phyloP scores from a whole-genome alignment of 2,329 filamentous ascomycete genomes.

The Aureobasidium leucospermi region DNA sequence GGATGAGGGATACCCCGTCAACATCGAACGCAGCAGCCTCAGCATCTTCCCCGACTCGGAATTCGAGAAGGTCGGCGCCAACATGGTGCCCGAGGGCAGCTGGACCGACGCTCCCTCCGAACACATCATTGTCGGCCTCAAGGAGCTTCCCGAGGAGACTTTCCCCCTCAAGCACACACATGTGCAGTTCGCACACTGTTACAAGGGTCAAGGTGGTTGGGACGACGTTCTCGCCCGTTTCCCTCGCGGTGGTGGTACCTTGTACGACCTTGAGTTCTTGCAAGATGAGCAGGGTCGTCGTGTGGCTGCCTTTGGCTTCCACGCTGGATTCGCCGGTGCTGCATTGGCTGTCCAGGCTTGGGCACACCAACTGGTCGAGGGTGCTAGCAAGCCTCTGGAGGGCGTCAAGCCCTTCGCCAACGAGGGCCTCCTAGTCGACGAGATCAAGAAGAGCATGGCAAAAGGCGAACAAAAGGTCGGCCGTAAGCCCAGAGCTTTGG shows the following conservation, averaged over 20 bases:
- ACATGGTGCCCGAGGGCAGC: conserved; percentile 32
- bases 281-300: conserved; percentile 63
- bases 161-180: conserved; percentile 61
- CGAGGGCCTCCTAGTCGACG: conserved; percentile 62
- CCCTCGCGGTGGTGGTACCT: conserved; percentile 64
- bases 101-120: conserved; percentile 36
- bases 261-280: conserved; percentile 85
- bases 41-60: conserved; percentile 34
- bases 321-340: conserved; percentile 65
- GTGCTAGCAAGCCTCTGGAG: conserved; percentile 57
- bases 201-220: conserved; percentile 62
- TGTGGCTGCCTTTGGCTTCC: conserved; percentile 63
- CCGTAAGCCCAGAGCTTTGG: conserved; percentile 63
- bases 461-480: conserved; percentile 60
- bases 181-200: conserved; percentile 34
- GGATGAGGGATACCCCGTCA: conserved; percentile 33
- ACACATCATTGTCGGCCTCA: conserved; percentile 31
- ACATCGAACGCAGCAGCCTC: conserved; percentile 32
- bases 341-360: conserved; percentile 65
- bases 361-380: conserved; percentile 72
- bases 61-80: conserved; percentile 34
- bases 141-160: conserved; percentile 48
- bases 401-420: conserved; percentile 63
- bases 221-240: conserved; percentile 73
- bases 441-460: conserved; percentile 65